Base-by-base conservation (phyloP, 495 filamentous ascomycete species). In the Annulohypoxylon stygium region DNA sequence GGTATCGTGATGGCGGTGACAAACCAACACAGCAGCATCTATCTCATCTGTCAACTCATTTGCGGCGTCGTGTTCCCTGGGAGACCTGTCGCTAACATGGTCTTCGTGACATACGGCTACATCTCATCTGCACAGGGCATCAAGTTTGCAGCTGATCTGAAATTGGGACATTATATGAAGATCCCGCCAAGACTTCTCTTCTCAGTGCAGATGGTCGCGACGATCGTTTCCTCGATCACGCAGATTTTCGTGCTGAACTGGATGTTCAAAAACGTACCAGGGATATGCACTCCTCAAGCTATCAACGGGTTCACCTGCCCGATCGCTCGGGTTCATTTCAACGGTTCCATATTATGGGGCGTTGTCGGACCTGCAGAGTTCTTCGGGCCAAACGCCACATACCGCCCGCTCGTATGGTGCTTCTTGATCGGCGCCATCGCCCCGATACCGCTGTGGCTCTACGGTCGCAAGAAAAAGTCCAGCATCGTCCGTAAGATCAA, bases 131-230 rank as follows among this genome's bases (percentile, higher is more conserved):
- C 91, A 4, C 92, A 97, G 81, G 93, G 93, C 37, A 87, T 97
- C 61, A 94, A 94, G 76, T 97, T 97, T 79, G 89, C 93, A 3
- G 88, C 92, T 18, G 93, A 97, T 77, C 85, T 96, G 62, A 97
- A 97, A 78, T 88, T 97, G 0, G 94, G 94, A 33, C 92, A 95
- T 76, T 97, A 97, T 78, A 95, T 97, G 93, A 97, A 97, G 80
- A 94, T 97, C 59, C 93, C 94, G 16, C 93, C 93, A 0, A 89
- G 91, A 11, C 87, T 91, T 61, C 83, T 97, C 8, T 97, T 97
- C 81, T 81, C 83, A 5, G 91, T 95, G 3, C 94, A 97, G 72
- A 90, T 96, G 84, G 84, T 90, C 37, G 93, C 93, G 26, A 95
- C 93, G 0, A 82, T 93, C 63, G 83, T 97, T 16, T 92, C 91